Evolutionary conservation across 2,329 filamentous ascomycete genomes (phyloP).

Genomic region (Torrubiellomyces zombiae): DNA sequence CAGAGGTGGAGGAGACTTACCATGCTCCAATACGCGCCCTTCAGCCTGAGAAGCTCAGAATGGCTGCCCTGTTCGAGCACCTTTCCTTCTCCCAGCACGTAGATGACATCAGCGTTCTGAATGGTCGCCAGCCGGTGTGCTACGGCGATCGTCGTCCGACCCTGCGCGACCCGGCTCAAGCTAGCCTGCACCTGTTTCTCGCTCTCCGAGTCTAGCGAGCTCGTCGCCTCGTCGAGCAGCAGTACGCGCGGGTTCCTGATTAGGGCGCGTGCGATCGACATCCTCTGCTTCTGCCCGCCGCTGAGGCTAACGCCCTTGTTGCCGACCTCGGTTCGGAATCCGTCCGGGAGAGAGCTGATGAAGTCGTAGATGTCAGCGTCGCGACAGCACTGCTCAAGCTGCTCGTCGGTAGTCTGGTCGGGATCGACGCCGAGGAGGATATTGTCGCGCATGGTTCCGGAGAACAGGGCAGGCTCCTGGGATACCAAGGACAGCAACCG

Average conservation of each 20-base stretch:
- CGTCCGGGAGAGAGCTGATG: slow-evolving; percentile 47
- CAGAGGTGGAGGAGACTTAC: slow-evolving; percentile 18
- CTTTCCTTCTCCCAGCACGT: slow-evolving; percentile 52
- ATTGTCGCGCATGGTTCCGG: slow-evolving; percentile 49
- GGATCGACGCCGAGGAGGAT: slow-evolving; percentile 47
- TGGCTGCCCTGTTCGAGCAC: slow-evolving; percentile 38
- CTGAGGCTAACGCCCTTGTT: slow-evolving; percentile 49
- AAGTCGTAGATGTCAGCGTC: slow-evolving; percentile 58
- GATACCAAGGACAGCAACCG: slow-evolving; percentile 52
- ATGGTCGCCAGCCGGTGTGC: slow-evolving; percentile 64
- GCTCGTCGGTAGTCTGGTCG: slow-evolving; percentile 30
- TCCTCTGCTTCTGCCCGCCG: slow-evolving; percentile 56
- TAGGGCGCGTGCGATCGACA: slow-evolving; percentile 53
- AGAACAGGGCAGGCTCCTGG: slow-evolving; percentile 59
- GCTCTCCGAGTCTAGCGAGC: slow-evolving; percentile 47
- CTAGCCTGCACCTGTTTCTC: slow-evolving; percentile 48
- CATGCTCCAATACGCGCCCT: slow-evolving; percentile 41
- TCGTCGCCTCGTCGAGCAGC: slow-evolving; percentile 59
- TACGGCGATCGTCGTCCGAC: slow-evolving; percentile 55
- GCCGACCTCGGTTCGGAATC: slow-evolving; percentile 52
- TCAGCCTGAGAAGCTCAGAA: slow-evolving; percentile 30
- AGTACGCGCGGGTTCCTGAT: slow-evolving; percentile 48
- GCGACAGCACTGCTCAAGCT: slow-evolving; percentile 34
- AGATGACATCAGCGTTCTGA: slow-evolving; percentile 65
- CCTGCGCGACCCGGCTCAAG: slow-evolving; percentile 45